phyloP scores from a whole-genome alignment of 176 grass and related monocot species.

The Alopecurus myosuroides region DNA sequence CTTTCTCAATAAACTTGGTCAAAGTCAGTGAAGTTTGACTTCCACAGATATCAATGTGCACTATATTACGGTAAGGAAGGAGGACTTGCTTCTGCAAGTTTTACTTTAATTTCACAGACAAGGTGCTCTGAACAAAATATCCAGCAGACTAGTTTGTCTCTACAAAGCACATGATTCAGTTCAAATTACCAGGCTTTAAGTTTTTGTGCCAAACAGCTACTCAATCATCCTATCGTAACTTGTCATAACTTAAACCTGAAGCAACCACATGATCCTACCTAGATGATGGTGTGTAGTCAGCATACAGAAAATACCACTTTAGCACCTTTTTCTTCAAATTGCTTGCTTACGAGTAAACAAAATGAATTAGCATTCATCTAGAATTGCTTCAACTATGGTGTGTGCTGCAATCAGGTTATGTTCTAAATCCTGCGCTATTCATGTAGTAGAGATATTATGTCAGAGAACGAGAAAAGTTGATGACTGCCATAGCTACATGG shows the following conservation, averaged over 20 bases:
- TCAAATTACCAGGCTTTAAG: not conserved
- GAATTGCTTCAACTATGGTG: not conserved
- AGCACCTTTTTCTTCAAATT: not conserved
- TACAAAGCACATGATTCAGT: not conserved
- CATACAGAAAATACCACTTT: not conserved
- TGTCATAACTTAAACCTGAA: not conserved
- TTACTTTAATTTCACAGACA: not conserved
- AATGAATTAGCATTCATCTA: not conserved
- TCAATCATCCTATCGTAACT: not conserved
- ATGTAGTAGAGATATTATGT: not conserved
- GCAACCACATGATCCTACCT: not conserved
- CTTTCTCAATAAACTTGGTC: no score
- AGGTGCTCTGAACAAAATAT: not conserved
- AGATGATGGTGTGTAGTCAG: not conserved
- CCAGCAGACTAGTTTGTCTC: not conserved
- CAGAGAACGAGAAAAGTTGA: not conserved
- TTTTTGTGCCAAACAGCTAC: not conserved
- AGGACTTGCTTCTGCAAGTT: not conserved
- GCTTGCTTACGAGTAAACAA: not conserved
- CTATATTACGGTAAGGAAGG: no score
- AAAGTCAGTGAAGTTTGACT: no score
- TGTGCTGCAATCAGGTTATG: not conserved
- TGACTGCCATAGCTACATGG: not conserved
- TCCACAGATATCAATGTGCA: no score
- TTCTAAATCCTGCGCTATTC: not conserved